Percentiles rank a stretch among this genome's conserved stretches.
These are phyloP conservation scores for Babesia sp. DNA, from an alignment of 169 alveolate species.

Conservation along the genomic window DNA sequence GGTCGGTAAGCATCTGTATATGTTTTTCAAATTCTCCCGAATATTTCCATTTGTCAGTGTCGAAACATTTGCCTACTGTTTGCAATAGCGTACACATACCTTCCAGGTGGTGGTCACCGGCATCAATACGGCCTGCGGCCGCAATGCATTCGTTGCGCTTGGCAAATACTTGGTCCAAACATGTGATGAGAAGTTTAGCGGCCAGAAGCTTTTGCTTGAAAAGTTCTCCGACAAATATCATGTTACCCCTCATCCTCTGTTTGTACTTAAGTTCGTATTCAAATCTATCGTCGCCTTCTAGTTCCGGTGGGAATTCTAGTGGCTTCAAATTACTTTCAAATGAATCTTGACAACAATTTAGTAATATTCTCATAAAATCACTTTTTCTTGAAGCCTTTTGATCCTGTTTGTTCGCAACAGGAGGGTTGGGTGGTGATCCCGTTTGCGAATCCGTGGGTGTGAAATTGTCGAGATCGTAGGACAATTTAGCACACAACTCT, in stretches of 20 bases:
- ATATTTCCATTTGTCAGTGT: conserved; percentile 79
- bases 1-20: conserved; percentile 73
- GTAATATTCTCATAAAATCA: conserved; percentile 73
- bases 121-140: conserved; percentile 69
- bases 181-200: conserved; percentile 78
- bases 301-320: conserved; percentile 75
- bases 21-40: conserved; percentile 71
- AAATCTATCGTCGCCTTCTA: conserved; percentile 81
- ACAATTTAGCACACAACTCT: conserved; percentile 80
- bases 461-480: conserved; percentile 72
- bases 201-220: conserved; percentile 81
- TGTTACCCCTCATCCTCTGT: conserved; percentile 85
- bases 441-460: not conserved
- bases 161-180: conserved; percentile 80
- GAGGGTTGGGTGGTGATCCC: not conserved
- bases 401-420: conserved; percentile 30
- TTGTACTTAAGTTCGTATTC: conserved; percentile 84
- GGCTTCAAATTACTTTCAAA: conserved; percentile 82
- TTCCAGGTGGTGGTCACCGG: conserved; percentile 80
- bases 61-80: conserved; percentile 80
- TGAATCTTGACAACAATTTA: conserved; percentile 81
- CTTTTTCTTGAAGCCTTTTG: conserved; percentile 39
- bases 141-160: conserved; percentile 73
- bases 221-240: conserved; percentile 84
- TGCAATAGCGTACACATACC: conserved; percentile 83